These are phyloP conservation scores for Pneumocystis oryctolagi DNA, from an alignment of 1,139 yeast genomes.

Conservation along the genomic window DNA sequence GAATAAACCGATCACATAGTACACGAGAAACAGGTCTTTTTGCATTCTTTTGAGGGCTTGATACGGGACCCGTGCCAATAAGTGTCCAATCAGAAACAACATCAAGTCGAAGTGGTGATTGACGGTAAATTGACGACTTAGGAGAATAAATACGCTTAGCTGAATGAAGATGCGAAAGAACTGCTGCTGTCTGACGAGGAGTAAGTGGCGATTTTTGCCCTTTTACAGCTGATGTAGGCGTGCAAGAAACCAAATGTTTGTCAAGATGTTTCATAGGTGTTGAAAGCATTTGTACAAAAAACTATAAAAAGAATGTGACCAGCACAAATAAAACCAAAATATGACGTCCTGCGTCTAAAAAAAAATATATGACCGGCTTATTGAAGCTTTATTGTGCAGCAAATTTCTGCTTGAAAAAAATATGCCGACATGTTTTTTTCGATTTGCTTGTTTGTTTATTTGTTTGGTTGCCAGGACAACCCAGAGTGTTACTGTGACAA, in stretches of 20 bases:
- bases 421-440: background rate
- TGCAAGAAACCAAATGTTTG: constrained; percentile 12
- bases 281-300: constrained; percentile 2
- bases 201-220: constrained; percentile 2
- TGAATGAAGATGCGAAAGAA: constrained; percentile 11
- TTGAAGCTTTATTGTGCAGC: background rate
- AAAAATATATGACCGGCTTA: background rate
- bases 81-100: constrained; percentile 25
- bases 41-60: constrained; percentile 13
- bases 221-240: constrained; percentile 12
- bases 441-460: background rate
- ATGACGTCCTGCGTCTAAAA: background rate
- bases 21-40: constrained; percentile 19
- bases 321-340: background rate
- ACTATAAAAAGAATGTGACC: background rate
- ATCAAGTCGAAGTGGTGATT: constrained; percentile 35
- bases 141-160: constrained; percentile 14
- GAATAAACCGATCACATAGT: constrained; percentile 29
- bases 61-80: constrained; percentile 18
- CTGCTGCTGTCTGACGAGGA: constrained; percentile 14
- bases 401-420: background rate
- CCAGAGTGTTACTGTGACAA: background rate
- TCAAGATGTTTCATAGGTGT: constrained; percentile 6
- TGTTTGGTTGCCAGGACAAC: background rate
- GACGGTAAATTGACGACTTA: constrained; percentile 10